Conservation (phyloP, 108 stramenopile species). For the Discostella stelligeroides region DNA sequence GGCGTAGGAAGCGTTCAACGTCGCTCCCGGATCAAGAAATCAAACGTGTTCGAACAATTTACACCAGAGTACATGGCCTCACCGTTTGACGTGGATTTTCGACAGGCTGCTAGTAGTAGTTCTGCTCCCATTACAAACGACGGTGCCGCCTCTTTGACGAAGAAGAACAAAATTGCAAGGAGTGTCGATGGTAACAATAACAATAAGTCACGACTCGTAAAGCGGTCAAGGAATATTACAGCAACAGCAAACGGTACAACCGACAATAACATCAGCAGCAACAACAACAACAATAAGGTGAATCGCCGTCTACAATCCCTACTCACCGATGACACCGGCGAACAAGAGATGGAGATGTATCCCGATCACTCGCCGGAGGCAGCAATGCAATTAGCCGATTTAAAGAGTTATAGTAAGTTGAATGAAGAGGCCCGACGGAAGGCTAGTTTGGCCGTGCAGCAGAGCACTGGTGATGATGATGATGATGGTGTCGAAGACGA, state of each 20-base stretch:
- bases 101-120: conserved; percentile 2
- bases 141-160: not conserved
- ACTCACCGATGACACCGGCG: conserved; percentile 42
- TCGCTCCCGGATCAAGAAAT: conserved; percentile 1
- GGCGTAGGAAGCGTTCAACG: not conserved
- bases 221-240: too few species aligned
- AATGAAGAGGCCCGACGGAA: conserved; percentile 47
- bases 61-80: conserved; percentile 20
- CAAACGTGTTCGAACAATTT: conserved; percentile 47
- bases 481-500: conserved; percentile 10
- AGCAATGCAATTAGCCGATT: conserved; percentile 43
- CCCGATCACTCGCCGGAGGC: conserved; percentile 51
- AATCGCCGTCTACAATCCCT: conserved; percentile 33
- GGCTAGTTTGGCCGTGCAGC: conserved; percentile 35
- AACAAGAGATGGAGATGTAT: conserved; percentile 25
- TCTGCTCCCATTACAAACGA: not conserved
- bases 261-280: not conserved
- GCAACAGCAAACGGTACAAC: too few species aligned
- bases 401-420: conserved; percentile 34
- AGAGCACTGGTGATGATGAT: conserved; percentile 16
- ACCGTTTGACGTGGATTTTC: conserved; percentile 29
- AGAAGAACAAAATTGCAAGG: not conserved
- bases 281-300: conserved; percentile 15
- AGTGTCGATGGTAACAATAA: too few species aligned
- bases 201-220: too few species aligned